Percentiles rank a stretch among this genome's conserved stretches.
phyloP scores from a whole-genome alignment of 371 early-diverging fungal genomes.

The Paraphysoderma sedebokerense region DNA sequence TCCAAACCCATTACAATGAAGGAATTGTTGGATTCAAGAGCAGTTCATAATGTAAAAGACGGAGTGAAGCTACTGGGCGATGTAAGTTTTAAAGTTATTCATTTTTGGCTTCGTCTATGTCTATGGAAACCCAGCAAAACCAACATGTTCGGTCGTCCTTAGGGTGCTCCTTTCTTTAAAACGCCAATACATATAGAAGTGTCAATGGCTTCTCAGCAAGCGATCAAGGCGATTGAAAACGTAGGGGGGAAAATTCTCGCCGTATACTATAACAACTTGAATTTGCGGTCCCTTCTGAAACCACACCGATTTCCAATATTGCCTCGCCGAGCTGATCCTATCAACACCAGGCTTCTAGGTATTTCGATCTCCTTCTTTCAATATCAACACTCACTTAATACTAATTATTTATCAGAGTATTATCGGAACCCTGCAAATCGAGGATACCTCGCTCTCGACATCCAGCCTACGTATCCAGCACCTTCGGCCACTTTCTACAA shows the following conservation, averaged over 20 bases:
- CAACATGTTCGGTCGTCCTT: background rate
- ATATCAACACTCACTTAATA: background rate
- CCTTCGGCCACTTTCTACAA: background rate
- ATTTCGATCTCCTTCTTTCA: background rate
- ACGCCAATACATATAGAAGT: slow-evolving; percentile 65
- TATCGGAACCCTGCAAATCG: slow-evolving; percentile 45
- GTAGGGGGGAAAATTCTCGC: slow-evolving; percentile 69
- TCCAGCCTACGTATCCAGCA: background rate
- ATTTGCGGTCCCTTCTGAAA: slow-evolving; percentile 54
- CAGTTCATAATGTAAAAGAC: slow-evolving; percentile 61
- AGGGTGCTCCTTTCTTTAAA: slow-evolving; percentile 48
- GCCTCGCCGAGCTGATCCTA: slow-evolving; percentile 42
- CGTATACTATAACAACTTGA: slow-evolving; percentile 58
- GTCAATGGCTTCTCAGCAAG: slow-evolving; percentile 57
- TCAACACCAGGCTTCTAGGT: slow-evolving; percentile 14
- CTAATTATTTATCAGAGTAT: slow-evolving; percentile 15
- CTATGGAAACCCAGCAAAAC: background rate
- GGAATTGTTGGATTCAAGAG: slow-evolving; percentile 45
- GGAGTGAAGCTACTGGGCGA: slow-evolving; percentile 74
- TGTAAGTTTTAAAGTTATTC: slow-evolving; percentile 18
- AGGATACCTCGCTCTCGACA: slow-evolving; percentile 35
- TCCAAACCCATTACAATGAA: slow-evolving; percentile 67
- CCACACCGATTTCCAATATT: slow-evolving; percentile 59
- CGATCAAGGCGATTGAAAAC: slow-evolving; percentile 65
- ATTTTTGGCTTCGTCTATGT: background rate